Evolutionary conservation across 768 basidiomycete genomes (phyloP).

Genomic region (Lentinula guzmanii): DNA sequence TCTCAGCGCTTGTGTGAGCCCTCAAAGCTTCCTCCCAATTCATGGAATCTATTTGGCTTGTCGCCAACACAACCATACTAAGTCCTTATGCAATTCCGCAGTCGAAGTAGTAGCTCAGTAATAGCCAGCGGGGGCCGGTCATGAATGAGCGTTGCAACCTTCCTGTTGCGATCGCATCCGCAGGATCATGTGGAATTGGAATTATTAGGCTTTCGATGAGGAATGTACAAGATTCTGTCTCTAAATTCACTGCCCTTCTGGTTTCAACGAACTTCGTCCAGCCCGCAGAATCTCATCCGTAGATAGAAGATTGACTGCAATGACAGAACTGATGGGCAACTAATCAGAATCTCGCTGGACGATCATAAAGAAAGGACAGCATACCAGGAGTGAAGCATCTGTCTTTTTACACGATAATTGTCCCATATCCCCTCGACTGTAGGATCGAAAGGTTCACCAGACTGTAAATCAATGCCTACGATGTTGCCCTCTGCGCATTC

Average conservation of each 20-base stretch:
- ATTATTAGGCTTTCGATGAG: too few relatives aligned
- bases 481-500: slow-evolving; percentile 91
- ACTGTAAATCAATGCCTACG: slow-evolving; percentile 87
- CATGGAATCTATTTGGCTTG: too few relatives aligned
- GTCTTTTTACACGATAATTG: slow-evolving; percentile 97
- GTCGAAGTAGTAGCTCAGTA: too few relatives aligned
- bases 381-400: slow-evolving; percentile 96
- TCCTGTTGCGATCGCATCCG: too few relatives aligned
- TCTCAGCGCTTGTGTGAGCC: neutral
- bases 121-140: too few relatives aligned
- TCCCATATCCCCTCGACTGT: slow-evolving; percentile 97
- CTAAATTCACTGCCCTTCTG: slow-evolving; percentile 50
- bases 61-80: too few relatives aligned
- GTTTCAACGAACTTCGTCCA: slow-evolving; percentile 81
- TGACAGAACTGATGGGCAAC: slow-evolving; percentile 61
- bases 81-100: neutral
- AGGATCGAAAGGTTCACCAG: slow-evolving; percentile 95
- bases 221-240: slow-evolving; percentile 13
- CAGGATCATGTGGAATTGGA: too few relatives aligned
- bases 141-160: too few relatives aligned
- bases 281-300: slow-evolving; percentile 95
- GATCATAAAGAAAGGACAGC: slow-evolving; percentile 16
- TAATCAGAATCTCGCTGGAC: slow-evolving; percentile 3
- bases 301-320: slow-evolving; percentile 90
- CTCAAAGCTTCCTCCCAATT: too few relatives aligned